Percentiles rank a stretch among this genome's conserved stretches.
phyloP scores from a whole-genome alignment of 768 basidiomycete genomes.

The Pleurotus eryngii region DNA sequence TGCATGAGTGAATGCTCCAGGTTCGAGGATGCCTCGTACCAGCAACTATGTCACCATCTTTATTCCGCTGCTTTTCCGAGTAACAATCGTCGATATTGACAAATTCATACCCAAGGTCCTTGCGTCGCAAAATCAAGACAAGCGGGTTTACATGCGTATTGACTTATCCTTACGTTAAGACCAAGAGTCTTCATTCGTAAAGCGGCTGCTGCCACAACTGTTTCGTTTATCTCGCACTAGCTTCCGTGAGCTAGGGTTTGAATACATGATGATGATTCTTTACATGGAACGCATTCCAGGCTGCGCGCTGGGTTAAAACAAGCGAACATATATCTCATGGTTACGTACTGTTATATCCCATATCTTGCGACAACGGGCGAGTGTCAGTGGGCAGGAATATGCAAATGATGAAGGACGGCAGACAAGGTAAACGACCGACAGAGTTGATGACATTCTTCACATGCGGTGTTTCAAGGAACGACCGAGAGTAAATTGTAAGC shows the following conservation, averaged over 20 bases:
- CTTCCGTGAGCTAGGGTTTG: background rate
- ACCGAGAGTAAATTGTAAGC: too few species aligned
- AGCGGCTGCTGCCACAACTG: background rate
- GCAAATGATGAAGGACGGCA: background rate
- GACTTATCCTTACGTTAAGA: background rate
- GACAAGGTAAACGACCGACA: background rate
- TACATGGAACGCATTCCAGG: constrained; percentile 8
- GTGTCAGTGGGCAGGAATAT: background rate
- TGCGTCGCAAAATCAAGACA: background rate
- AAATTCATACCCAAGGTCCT: constrained; percentile 58
- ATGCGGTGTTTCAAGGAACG: too few species aligned
- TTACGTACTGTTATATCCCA: background rate
- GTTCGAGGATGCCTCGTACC: constrained; percentile 28
- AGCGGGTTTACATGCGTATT: background rate
- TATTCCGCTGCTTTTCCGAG: constrained; percentile 51
- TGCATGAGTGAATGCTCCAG: background rate
- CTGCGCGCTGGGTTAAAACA: background rate
- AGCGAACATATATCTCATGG: background rate
- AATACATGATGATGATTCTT: background rate
- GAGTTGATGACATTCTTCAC: too few species aligned
- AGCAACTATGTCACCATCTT: constrained; percentile 52
- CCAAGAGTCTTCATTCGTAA: background rate
- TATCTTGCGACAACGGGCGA: background rate
- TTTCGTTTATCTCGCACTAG: constrained; percentile 5
- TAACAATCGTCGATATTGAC: constrained; percentile 68